Percentiles rank a stretch among this genome's conserved stretches.
Evolutionary conservation across 2,329 filamentous ascomycete genomes (phyloP).

Genomic region (Fusarium austroafricanum): DNA sequence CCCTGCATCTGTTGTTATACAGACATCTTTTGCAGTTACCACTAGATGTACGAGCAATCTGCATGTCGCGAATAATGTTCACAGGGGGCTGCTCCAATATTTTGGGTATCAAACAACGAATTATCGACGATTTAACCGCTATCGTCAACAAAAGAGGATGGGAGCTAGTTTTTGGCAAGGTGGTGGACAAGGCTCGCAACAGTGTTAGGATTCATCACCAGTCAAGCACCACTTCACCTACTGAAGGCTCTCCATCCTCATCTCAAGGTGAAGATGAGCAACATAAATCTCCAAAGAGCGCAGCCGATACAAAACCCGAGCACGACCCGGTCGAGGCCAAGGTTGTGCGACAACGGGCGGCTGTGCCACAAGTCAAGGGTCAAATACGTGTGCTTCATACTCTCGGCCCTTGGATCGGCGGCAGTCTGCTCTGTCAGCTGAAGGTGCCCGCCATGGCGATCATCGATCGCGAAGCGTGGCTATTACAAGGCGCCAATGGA

Average conservation of each 20-base stretch:
- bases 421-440: conserved; percentile 75
- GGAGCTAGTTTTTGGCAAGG: conserved; percentile 79
- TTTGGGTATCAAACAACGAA: conserved; percentile 80
- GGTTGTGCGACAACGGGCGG: conserved; percentile 50
- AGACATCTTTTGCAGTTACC: conserved; percentile 79
- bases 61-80: conserved; percentile 90
- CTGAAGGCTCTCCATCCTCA: conserved; percentile 39
- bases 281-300: conserved; percentile 33
- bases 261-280: conserved; percentile 42
- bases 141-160: conserved; percentile 79
- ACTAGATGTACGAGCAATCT: conserved; percentile 83
- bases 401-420: conserved; percentile 79
- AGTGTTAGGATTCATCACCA: conserved; percentile 58
- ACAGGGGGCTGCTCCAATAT: conserved; percentile 84
- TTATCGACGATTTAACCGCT: conserved; percentile 78
- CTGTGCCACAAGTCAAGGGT: conserved; percentile 63
- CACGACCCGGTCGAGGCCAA: conserved; percentile 53
- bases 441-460: conserved; percentile 76
- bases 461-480: conserved; percentile 77
- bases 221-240: conserved; percentile 36
- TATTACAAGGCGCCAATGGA: conserved; percentile 73
- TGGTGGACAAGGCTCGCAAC: conserved; percentile 64
- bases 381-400: conserved; percentile 74
- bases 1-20: conserved; percentile 82
- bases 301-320: conserved; percentile 43